These are phyloP conservation scores for Globisporangium irregulare DNA, from an alignment of 352 stramenopile genomes.

Conservation along the genomic window DNA sequence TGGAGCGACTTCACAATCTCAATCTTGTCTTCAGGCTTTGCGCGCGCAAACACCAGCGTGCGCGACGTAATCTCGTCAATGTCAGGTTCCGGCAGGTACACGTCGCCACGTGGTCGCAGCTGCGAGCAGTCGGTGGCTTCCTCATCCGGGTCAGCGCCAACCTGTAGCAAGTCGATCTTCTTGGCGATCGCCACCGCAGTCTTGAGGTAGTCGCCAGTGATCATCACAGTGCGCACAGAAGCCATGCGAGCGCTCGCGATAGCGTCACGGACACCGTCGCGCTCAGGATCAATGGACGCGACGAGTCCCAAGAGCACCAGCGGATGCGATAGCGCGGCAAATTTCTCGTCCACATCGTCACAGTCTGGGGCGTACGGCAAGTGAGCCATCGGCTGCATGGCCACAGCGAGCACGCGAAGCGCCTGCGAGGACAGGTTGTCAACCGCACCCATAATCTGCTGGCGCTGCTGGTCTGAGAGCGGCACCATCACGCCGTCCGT, in stretches of 20 bases:
- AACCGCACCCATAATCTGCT: conserved; percentile 53
- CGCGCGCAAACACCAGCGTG: conserved; percentile 92
- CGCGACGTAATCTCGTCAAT: conserved; percentile 86
- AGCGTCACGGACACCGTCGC: conserved; percentile 55
- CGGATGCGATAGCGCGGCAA: conserved; percentile 52
- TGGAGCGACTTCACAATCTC: conserved; percentile 95
- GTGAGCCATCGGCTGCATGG: conserved; percentile 63
- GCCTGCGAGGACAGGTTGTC: conserved; percentile 72
- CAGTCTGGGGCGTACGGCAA: conserved; percentile 41
- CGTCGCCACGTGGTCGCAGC: conserved; percentile 41
- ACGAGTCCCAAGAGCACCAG: conserved; percentile 93
- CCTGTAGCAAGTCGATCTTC: conserved; percentile 90
- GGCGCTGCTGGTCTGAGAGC: conserved; percentile 39
- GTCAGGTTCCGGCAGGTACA: conserved; percentile 67
- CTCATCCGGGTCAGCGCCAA: conserved; percentile 47
- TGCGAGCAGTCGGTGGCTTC: conserved; percentile 78
- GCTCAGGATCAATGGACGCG: conserved; percentile 87
- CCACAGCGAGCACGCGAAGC: conserved; percentile 88
- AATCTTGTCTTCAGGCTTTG: conserved; percentile 95
- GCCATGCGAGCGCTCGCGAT: conserved; percentile 44
- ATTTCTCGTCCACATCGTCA: conserved; percentile 72
- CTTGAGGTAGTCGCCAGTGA: conserved; percentile 95
- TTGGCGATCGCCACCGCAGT: conserved; percentile 93
- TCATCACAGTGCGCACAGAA: conserved; percentile 87
- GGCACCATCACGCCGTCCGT: conserved; percentile 47